Conservation (phyloP, 2,329 filamentous ascomycete genomes). For the Botrytis paeoniae region DNA sequence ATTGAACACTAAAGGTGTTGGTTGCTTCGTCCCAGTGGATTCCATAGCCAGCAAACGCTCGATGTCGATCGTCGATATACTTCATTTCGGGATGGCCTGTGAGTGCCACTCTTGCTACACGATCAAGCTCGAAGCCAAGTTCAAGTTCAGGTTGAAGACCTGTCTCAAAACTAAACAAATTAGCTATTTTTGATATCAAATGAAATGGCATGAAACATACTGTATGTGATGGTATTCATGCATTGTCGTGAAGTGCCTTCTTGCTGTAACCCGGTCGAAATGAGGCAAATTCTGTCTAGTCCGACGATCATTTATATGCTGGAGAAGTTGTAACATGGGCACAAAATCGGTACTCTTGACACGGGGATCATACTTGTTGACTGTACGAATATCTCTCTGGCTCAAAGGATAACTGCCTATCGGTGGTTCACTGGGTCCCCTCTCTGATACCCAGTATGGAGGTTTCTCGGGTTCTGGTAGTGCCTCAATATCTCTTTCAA, state of each 20-base stretch:
- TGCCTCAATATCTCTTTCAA: slow-evolving; percentile 21
- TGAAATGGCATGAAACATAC: background rate
- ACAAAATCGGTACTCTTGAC: background rate
- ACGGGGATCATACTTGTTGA: background rate
- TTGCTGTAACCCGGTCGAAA: background rate
- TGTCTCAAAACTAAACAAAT: slow-evolving; percentile 3
- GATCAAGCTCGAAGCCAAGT: background rate
- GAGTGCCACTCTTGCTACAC: slow-evolving; percentile 27
- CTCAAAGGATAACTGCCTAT: background rate
- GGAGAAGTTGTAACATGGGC: background rate
- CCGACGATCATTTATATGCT: background rate
- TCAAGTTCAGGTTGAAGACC: background rate
- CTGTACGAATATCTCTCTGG: slow-evolving; percentile 6
- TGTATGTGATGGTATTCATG: slow-evolving; percentile 7
- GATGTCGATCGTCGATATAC: slow-evolving; percentile 23
- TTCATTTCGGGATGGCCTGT: slow-evolving; percentile 35
- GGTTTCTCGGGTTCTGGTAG: background rate
- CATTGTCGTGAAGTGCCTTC: background rate
- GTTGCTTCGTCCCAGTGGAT: background rate
- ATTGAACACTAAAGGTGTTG: slow-evolving; percentile 24
- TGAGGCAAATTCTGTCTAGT: background rate
- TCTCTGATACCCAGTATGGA: slow-evolving; percentile 21
- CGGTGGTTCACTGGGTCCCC: background rate
- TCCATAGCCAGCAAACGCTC: background rate
- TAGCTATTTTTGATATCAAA: background rate